Evolutionary conservation across 179 eudicot genomes (phyloP), one percentile per base, ranked within the genome.

Genomic region (Silene coronaria): DNA sequence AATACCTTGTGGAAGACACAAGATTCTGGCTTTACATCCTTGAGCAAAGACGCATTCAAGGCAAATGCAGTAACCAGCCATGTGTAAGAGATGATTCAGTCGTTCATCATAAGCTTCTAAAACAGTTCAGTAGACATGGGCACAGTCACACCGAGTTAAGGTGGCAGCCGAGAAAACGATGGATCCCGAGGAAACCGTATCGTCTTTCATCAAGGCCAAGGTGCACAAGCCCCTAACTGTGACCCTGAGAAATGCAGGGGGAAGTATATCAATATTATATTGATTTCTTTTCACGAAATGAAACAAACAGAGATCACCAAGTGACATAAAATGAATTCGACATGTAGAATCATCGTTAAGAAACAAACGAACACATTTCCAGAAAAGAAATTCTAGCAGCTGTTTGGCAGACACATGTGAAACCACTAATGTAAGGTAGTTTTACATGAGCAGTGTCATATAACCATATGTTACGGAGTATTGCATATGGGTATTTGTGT

Each of bases 241-340:
- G 79, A 80, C 82, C 88, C 88, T 85, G 88, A 42, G 85, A 85
- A 82, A 85, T 79, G 75, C 83, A 85, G 83, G 81, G 80, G 79
- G 80, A 85, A 78, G 76, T 75, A 85, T 85, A 85, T 85, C 84
- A 85, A 83, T 81, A 85, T 63, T 77, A 68, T 78, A 82, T 80
- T 80, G 69, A 82, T 53, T 64, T 48, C 59, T 48, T 79, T 73
- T 73, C 60, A 60, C 55, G 64, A 62, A 58, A 73, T 70, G 76
- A 23, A 70, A 81, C 72, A 74, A 24, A 45, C 75, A 78, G 45
- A 42, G 34, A 53, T 53, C 45, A 16, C 65, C 85, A 71, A 74
- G 75, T 26, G 30, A 71, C 61, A 79, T 30, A 62, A 78, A 69
- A 23, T 59, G 66, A 7, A 27, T 79, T 59, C 12, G 9, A 74